phyloP scores from a whole-genome alignment of 805 yeast genomes.

The Tetrapisispora pingtungensis region DNA sequence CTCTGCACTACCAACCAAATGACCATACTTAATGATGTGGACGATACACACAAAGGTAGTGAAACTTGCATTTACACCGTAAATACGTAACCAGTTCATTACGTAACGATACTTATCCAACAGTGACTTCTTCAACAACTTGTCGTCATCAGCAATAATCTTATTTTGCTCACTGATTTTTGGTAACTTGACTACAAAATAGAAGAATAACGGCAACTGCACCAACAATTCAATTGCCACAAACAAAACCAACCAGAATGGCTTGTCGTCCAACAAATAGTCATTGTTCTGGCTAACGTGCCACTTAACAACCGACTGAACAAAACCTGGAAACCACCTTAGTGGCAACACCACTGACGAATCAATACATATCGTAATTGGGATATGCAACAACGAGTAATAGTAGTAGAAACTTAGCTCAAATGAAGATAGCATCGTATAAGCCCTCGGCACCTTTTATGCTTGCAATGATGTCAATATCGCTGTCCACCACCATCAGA shows the following conservation, averaged over 20 bases:
- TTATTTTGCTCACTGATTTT: conserved; percentile 3
- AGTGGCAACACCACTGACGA: conserved; percentile 58
- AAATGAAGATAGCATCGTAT: neutral
- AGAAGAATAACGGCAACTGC: conserved; percentile 72
- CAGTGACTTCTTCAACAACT: conserved; percentile 2
- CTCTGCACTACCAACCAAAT: conserved; percentile 7
- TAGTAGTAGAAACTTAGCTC: conserved; percentile 34
- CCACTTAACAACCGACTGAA: conserved; percentile 40
- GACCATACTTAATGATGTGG: conserved; percentile 32
- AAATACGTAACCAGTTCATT: conserved; percentile 37
- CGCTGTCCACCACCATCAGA: too few species aligned
- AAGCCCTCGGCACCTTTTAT: too few species aligned
- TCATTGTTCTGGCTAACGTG: conserved; percentile 65
- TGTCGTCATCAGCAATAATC: neutral
- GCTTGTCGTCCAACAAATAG: conserved; percentile 47
- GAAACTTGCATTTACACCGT: conserved; percentile 74
- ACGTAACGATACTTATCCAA: neutral
- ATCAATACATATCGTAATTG: conserved; percentile 69
- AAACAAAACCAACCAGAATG: conserved; percentile 65
- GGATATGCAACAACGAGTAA: conserved; percentile 57
- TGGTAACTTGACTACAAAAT: conserved; percentile 15
- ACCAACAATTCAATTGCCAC: conserved; percentile 62
- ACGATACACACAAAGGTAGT: conserved; percentile 68
- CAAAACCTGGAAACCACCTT: conserved; percentile 33
- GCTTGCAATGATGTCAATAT: too few species aligned